Evolutionary conservation across 805 yeast genomes (phyloP).

Genomic region (Kodamaea laetipori): DNA sequence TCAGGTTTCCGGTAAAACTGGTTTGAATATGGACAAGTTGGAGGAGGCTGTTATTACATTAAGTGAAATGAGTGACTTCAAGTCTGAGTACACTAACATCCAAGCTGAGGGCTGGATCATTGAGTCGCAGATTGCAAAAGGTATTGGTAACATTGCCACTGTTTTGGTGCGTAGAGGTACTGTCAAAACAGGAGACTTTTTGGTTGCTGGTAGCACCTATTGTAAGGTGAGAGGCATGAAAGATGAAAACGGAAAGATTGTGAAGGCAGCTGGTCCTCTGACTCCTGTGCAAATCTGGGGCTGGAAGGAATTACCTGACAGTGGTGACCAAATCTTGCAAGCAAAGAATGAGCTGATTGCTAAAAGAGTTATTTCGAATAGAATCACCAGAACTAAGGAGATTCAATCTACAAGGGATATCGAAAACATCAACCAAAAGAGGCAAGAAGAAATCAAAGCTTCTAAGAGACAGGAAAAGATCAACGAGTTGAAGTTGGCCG

Average conservation of each 20-base stretch:
- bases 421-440: conserved; percentile 67
- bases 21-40: conserved; percentile 83
- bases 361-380: conserved; percentile 68
- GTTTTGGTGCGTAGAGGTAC: conserved; percentile 80
- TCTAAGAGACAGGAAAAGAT: conserved; percentile 54
- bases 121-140: conserved; percentile 80
- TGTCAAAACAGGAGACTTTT: conserved; percentile 63
- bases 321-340: conserved; percentile 82
- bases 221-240: conserved; percentile 80
- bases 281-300: conserved; percentile 91
- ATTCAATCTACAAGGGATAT: conserved; percentile 64
- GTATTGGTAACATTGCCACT: conserved; percentile 85
- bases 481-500: conserved; percentile 61
- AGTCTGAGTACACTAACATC: conserved; percentile 53
- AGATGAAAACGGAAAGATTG: conserved; percentile 67
- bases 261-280: conserved; percentile 77
- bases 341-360: conserved; percentile 75
- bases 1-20: conserved; percentile 84
- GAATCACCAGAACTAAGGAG: conserved; percentile 55
- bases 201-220: conserved; percentile 85
- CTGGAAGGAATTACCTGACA: conserved; percentile 90
- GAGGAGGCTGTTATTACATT: conserved; percentile 87
- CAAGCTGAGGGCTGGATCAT: conserved; percentile 85
- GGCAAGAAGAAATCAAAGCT: conserved; percentile 56
- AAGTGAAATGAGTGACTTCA: conserved; percentile 79